Conservation (phyloP, 1,284 basidiomycete genomes). For the Leccinum solheimii region DNA sequence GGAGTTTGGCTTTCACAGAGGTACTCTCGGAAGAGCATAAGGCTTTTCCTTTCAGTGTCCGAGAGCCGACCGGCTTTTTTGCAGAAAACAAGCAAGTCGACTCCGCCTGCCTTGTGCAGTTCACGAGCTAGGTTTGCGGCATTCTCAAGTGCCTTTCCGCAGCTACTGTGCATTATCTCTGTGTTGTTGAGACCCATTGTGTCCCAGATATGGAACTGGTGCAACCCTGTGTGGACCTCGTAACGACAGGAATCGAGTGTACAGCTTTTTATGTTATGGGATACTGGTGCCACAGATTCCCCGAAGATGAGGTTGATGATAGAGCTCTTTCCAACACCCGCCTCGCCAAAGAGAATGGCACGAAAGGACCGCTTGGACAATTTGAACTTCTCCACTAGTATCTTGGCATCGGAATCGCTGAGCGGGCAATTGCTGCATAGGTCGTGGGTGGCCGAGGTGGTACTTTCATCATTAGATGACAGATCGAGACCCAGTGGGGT, state of each 20-base stretch:
- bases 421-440: constrained; percentile 12
- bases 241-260: constrained; percentile 24
- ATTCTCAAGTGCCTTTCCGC: constrained; percentile 31
- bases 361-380: constrained; percentile 11
- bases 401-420: constrained; percentile 8
- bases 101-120: constrained; percentile 30
- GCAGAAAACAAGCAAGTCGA: constrained; percentile 42
- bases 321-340: constrained; percentile 32
- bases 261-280: constrained; percentile 17
- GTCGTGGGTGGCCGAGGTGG: background rate
- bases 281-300: constrained; percentile 11
- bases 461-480: background rate
- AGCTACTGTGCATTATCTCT: background rate
- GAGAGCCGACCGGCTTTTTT: constrained; percentile 32
- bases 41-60: constrained; percentile 27
- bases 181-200: constrained; percentile 33
- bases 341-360: constrained; percentile 29
- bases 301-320: constrained; percentile 30
- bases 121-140: constrained; percentile 35
- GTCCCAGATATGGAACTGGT: constrained; percentile 37
- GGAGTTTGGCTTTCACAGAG: constrained; percentile 38
- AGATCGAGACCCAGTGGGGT: background rate
- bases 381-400: background rate
- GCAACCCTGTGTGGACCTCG: constrained; percentile 17
- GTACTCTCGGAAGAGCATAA: constrained; percentile 36